phyloP scores from a whole-genome alignment of 495 filamentous ascomycete genomes.

The Daldinia loculata region DNA sequence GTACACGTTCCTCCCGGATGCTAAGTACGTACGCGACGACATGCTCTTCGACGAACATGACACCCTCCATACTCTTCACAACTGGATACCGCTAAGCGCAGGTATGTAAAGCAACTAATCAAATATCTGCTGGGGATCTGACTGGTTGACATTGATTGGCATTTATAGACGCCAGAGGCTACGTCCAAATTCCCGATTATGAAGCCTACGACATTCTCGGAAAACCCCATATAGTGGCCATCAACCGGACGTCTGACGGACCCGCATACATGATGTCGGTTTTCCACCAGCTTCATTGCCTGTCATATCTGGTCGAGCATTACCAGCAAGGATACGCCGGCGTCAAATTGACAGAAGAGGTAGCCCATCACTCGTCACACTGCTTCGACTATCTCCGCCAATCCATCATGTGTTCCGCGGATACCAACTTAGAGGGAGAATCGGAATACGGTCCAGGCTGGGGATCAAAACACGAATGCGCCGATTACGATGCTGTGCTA shows the following conservation, averaged over 20 bases:
- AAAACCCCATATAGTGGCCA: constrained; percentile 48
- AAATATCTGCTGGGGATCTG: not conserved
- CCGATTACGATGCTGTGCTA: constrained; percentile 52
- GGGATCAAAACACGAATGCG: constrained; percentile 54
- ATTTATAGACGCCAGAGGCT: constrained; percentile 51
- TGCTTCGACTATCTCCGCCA: constrained; percentile 62
- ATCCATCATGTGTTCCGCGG: constrained; percentile 56
- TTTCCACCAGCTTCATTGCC: constrained; percentile 63
- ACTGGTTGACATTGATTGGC: not conserved
- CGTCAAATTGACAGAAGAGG: constrained; percentile 48
- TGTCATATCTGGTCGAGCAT: constrained; percentile 56
- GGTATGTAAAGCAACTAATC: constrained; percentile 25
- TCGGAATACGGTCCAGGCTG: constrained; percentile 54
- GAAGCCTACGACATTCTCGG: constrained; percentile 47
- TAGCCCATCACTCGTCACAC: constrained; percentile 57
- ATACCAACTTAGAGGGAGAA: constrained; percentile 58
- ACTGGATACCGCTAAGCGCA: constrained; percentile 56
- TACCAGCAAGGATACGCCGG: constrained; percentile 54
- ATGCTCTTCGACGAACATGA: constrained; percentile 54
- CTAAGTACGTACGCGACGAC: constrained; percentile 52
- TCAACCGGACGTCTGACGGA: constrained; percentile 48
- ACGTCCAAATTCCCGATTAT: constrained; percentile 49
- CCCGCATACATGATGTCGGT: constrained; percentile 61
- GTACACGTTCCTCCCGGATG: constrained; percentile 52
- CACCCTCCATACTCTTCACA: constrained; percentile 55